A percentile compares a stretch with the other conserved stretches of the same genome.
These are phyloP conservation scores for Colletotrichum viniferum DNA, from an alignment of 2,329 filamentous ascomycete genomes.

Conservation along the genomic window DNA sequence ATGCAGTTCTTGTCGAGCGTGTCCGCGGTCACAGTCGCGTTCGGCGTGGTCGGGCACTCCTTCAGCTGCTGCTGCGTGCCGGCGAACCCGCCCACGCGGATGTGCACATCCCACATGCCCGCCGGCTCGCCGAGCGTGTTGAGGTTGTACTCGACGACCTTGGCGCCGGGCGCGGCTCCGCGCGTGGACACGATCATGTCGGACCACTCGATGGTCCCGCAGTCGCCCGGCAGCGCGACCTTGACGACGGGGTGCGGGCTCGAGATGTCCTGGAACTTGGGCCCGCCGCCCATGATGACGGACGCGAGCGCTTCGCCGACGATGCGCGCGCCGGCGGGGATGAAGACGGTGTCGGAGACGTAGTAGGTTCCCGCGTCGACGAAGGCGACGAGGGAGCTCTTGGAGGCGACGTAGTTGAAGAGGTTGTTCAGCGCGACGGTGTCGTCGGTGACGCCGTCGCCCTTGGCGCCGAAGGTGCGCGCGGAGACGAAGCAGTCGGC, in stretches of 20 bases:
- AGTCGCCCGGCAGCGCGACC: constrained; percentile 67
- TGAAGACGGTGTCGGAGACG: constrained; percentile 58
- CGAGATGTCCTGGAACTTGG: constrained; percentile 58
- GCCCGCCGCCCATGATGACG: constrained; percentile 59
- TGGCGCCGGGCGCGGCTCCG: constrained; percentile 69
- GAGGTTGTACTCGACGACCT: constrained; percentile 77
- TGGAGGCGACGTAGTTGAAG: constrained; percentile 57
- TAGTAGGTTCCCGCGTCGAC: constrained; percentile 67
- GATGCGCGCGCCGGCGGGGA: constrained; percentile 57
- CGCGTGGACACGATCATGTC: constrained; percentile 75
- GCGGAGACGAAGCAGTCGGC: constrained; percentile 70
- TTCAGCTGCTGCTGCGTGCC: constrained; percentile 71
- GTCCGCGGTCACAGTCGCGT: constrained; percentile 4
- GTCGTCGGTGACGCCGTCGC: constrained; percentile 78
- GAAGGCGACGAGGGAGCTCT: constrained; percentile 57
- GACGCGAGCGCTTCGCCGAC: constrained; percentile 63
- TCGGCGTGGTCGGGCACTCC: constrained; percentile 58
- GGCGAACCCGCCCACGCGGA: constrained; percentile 74
- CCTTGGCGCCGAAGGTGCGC: constrained; percentile 69
- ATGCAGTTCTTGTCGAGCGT: constrained; percentile 37
- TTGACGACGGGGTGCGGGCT: constrained; percentile 69
- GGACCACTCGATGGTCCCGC: constrained; percentile 70
- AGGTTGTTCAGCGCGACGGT: constrained; percentile 71
- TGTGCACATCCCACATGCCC: constrained; percentile 78
- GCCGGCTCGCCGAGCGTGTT: constrained; percentile 48